Evolutionary conservation across 495 filamentous ascomycete genomes (phyloP).

Genomic region (Parathielavia hyrcaniae): DNA sequence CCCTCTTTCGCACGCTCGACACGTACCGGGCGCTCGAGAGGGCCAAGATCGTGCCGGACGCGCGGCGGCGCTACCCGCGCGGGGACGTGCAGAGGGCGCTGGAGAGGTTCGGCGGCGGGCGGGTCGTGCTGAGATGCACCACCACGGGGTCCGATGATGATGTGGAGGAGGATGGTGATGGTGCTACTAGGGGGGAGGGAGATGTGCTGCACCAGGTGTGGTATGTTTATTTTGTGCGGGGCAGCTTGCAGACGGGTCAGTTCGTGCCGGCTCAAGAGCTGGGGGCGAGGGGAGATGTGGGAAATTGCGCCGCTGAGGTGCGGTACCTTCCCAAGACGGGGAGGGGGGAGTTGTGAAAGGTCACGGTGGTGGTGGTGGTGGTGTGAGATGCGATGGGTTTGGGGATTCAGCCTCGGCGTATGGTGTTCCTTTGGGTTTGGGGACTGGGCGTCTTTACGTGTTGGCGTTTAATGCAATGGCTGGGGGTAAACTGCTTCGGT

Average conservation of each 20-base stretch:
- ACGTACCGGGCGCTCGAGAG: background rate
- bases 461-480: background rate
- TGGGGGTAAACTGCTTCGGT: background rate
- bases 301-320: constrained; percentile 35
- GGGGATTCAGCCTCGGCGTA: background rate
- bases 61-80: background rate
- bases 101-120: background rate
- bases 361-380: too few relatives aligned
- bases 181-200: background rate
- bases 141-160: background rate
- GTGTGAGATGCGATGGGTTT: constrained; percentile 3
- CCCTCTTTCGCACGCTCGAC: background rate
- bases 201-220: background rate
- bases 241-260: constrained; percentile 65
- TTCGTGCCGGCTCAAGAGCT: constrained; percentile 54
- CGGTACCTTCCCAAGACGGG: constrained; percentile 38
- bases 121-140: background rate
- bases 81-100: background rate
- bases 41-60: background rate
- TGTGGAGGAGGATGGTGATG: too few relatives aligned
- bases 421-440: background rate
- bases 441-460: background rate
- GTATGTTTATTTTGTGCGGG: constrained; percentile 25
- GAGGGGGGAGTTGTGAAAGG: constrained; percentile 10
- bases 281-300: constrained; percentile 28